Base-by-base conservation (phyloP, 352 stramenopile species). In the Pythium volutum region DNA sequence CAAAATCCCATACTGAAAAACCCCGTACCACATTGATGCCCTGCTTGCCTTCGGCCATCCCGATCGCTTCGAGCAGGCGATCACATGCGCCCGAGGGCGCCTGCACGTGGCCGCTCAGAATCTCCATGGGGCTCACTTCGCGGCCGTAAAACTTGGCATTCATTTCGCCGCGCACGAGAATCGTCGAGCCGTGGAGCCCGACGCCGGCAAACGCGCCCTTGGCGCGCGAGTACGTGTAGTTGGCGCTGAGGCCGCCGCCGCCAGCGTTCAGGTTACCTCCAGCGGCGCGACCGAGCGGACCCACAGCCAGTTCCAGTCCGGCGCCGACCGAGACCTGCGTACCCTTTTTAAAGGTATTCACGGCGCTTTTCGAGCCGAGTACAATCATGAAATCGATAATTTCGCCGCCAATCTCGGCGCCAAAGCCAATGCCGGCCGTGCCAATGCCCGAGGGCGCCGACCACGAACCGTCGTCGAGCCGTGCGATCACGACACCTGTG, bases 361-460 rank as follows among this genome's bases (percentile, higher is more conserved):
- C 77, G 39, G 86, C 82, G 38, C 62, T 74, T 4, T 59, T 64
- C 0, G 87, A 95, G 70, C 84, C 83, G 41, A 96, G 66, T 4
- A 96, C 71, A 67, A 96, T 96, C 79, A 96, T 91, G 48, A 94
- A 96, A 46, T 96, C 85, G 61, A 93, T 79, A 65, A 95, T 88
- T 57, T 95, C 87, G 15, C 84, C 87, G 42, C 87, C 87, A 43
- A 93, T 88, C 59, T 94, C 83, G 4, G 83, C 83, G 49, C 84
- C 84, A 62, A 94, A 92, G 63, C 87, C 87, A 22, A 95, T 55
- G 27, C 87, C 85, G 23, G 82, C 84, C 2, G 84, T 93, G 43
- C 83, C 85, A 55, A 96, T 93, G 27, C 80, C 84, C 27, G 84
- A 94, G 1, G 87, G 87, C 20, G 87, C 75, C 34, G 84, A 94